Evolutionary conservation across 176 grass and related monocot genomes (phyloP).

Genomic region (Rhynchospora tenuis): DNA sequence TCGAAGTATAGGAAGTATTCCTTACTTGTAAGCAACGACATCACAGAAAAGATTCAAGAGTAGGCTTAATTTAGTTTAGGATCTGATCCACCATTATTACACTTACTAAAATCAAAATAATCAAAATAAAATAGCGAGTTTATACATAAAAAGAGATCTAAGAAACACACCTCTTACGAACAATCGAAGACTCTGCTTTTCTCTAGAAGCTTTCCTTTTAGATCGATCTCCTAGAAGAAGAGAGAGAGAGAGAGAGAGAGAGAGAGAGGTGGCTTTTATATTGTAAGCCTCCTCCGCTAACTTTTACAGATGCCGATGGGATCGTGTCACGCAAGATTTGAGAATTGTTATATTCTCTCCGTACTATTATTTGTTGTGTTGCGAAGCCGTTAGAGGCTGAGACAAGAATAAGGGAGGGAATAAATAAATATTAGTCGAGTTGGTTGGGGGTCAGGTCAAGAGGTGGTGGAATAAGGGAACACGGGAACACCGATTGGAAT

Average conservation of each 20-base stretch:
- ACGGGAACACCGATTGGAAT: no score
- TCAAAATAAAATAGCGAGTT: not conserved
- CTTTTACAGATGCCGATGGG: not conserved
- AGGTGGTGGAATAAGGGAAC: not conserved
- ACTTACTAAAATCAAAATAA: not conserved
- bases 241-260: not conserved
- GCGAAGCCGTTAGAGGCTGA: not conserved
- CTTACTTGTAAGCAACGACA: conserved; percentile 9
- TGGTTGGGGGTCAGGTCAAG: not conserved
- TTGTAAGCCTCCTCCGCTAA: not conserved
- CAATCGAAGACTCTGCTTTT: not conserved
- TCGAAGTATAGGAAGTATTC: not conserved
- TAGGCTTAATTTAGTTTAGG: not conserved
- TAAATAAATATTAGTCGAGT: conserved; percentile 10
- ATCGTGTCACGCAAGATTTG: not conserved
- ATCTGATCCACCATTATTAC: not conserved
- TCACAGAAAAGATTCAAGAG: not conserved
- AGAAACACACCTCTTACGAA: not conserved
- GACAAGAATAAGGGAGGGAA: not conserved
- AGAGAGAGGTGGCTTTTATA: not conserved
- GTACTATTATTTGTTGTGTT: not conserved
- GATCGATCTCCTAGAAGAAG: not conserved
- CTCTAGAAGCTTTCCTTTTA: not conserved
- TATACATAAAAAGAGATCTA: not conserved
- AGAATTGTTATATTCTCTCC: not conserved